phyloP scores from a whole-genome alignment of 2,329 filamentous ascomycete genomes.

The Colletotrichum tropicicola region DNA sequence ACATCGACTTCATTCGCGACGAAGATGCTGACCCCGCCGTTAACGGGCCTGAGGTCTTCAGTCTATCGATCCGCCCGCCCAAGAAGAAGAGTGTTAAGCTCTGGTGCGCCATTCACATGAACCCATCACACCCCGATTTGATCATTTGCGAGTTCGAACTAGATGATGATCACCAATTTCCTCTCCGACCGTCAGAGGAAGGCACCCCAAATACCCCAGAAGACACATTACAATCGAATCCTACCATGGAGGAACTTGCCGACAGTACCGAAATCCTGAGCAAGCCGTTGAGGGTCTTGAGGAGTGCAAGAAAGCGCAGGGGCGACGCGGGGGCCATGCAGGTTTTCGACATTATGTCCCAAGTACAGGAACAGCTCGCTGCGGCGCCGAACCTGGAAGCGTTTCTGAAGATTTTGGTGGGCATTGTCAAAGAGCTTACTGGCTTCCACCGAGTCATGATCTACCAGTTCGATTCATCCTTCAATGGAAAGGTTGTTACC shows the following conservation, averaged over 20 bases:
- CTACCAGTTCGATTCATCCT: slow-evolving; percentile 85
- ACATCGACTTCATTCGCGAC: slow-evolving; percentile 87
- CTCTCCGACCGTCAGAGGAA: slow-evolving; percentile 71
- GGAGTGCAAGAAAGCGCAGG: slow-evolving; percentile 77
- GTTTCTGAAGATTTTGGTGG: slow-evolving; percentile 84
- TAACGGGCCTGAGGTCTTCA: slow-evolving; percentile 89
- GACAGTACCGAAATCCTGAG: slow-evolving; percentile 81
- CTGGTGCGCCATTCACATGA: slow-evolving; percentile 89
- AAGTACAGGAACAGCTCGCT: slow-evolving; percentile 87
- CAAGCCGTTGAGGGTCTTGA: slow-evolving; percentile 79
- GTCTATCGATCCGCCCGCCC: slow-evolving; percentile 73
- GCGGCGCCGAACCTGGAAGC: slow-evolving; percentile 74
- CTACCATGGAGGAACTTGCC: slow-evolving; percentile 76
- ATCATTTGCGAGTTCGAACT: slow-evolving; percentile 90
- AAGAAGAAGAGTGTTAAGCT: slow-evolving; percentile 70
- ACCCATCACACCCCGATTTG: slow-evolving; percentile 71
- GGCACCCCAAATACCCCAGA: slow-evolving; percentile 70
- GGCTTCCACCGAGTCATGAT: slow-evolving; percentile 94
- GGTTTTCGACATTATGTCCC: slow-evolving; percentile 90
- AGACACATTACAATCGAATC: slow-evolving; percentile 78
- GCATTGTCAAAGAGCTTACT: slow-evolving; percentile 88
- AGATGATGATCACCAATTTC: slow-evolving; percentile 77
- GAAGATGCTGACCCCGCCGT: slow-evolving; percentile 78
- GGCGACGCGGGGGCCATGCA: slow-evolving; percentile 88
- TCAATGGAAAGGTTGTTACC: slow-evolving; percentile 88